phyloP scores from a whole-genome alignment of 208 protist species.

The Spironucleus salmonicida region DNA sequence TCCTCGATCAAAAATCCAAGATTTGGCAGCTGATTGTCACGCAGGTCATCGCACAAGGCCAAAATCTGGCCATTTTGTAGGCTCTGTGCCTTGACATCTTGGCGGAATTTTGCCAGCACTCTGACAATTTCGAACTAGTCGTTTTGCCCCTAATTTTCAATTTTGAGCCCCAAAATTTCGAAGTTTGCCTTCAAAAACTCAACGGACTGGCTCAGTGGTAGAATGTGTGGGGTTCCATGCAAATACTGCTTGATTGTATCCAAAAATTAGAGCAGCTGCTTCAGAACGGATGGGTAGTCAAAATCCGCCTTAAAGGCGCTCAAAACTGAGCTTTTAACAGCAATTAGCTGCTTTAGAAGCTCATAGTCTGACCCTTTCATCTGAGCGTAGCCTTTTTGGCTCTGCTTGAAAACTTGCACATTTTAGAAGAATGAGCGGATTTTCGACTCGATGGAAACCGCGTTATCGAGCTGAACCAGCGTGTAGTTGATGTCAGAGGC shows the following conservation, averaged over 20 bases:
- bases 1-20: constrained; percentile 9
- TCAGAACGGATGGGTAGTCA: background rate
- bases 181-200: background rate
- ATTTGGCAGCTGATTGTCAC: background rate
- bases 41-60: background rate
- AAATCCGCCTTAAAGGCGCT: background rate
- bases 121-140: background rate
- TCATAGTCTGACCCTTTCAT: no score
- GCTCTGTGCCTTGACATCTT: no score
- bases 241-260: background rate
- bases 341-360: background rate
- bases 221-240: background rate
- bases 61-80: no score
- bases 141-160: background rate
- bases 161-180: background rate
- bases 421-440: background rate
- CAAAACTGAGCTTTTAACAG: background rate
- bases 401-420: no score
- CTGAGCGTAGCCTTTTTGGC: no score
- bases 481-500: constrained; percentile 69
- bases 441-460: background rate
- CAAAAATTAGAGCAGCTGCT: background rate
- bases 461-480: constrained; percentile 8
- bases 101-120: background rate
- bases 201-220: background rate